Conservation (phyloP, 352 stramenopile genomes). For the Phytophthora sansomeana region DNA sequence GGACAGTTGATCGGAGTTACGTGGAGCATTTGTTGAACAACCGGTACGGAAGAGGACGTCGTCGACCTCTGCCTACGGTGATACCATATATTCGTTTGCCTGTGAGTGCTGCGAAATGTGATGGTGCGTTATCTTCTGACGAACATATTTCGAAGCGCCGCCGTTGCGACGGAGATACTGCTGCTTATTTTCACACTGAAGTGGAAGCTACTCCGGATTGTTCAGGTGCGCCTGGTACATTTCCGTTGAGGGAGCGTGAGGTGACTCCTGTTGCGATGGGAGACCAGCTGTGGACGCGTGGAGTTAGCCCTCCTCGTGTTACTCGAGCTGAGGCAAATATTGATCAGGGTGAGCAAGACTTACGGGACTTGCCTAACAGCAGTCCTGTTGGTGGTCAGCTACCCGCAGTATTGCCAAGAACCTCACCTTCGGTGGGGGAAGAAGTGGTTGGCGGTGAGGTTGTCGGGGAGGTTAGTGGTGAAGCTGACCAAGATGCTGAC, state of each 20-base stretch:
- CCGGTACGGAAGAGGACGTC: constrained; percentile 7
- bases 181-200: constrained; percentile 8
- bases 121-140: not conserved
- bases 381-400: no score
- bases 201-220: not conserved
- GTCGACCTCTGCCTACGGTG: not conserved
- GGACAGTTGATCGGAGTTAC: no score
- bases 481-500: no score
- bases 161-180: constrained; percentile 21
- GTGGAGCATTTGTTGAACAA: constrained; percentile 5
- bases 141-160: constrained; percentile 13
- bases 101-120: not conserved
- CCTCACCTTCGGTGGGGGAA: no score
- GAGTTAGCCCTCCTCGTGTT: constrained; percentile 3
- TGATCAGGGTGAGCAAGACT: no score
- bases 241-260: constrained; percentile 1
- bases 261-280: constrained; percentile 6
- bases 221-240: not conserved
- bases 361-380: no score
- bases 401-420: no score
- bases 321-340: no score
- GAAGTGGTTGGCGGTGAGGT: no score
- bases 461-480: no score
- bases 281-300: not conserved
- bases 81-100: constrained; percentile 2